These are phyloP conservation scores for Trametes meyenii DNA, from an alignment of 768 basidiomycete genomes.

Conservation along the genomic window DNA sequence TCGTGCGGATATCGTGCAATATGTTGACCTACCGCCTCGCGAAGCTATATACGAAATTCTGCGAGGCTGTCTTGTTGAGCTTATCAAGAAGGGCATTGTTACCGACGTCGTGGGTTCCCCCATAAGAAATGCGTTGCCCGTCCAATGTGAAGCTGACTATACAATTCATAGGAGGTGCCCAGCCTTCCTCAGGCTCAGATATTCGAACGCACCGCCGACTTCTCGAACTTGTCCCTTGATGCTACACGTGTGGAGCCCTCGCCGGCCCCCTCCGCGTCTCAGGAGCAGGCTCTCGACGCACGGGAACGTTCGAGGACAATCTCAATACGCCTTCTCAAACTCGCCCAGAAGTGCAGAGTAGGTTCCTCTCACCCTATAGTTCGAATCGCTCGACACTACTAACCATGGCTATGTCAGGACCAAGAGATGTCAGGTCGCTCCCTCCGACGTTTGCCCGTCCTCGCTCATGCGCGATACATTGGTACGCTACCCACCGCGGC, in stretches of 20 bases:
- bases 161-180: slow-evolving; percentile 55
- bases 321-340: slow-evolving; percentile 58
- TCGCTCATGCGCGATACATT: slow-evolving; percentile 86
- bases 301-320: slow-evolving; percentile 55
- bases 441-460: slow-evolving; percentile 89
- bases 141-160: neutral
- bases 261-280: neutral
- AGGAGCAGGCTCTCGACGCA: slow-evolving; percentile 31
- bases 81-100: slow-evolving; percentile 75
- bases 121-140: neutral
- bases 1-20: slow-evolving; percentile 95
- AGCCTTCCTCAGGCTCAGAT: slow-evolving; percentile 62
- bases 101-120: slow-evolving; percentile 53
- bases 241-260: neutral
- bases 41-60: slow-evolving; percentile 95
- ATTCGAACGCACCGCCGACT: slow-evolving; percentile 42
- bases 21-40: slow-evolving; percentile 86
- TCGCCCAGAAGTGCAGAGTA: slow-evolving; percentile 84
- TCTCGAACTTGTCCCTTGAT: slow-evolving; percentile 15
- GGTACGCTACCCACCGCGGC: slow-evolving; percentile 44
- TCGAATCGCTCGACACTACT: neutral
- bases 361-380: slow-evolving; percentile 32
- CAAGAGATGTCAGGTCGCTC: slow-evolving; percentile 93
- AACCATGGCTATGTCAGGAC: slow-evolving; percentile 39
- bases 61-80: slow-evolving; percentile 77